A percentile compares a stretch with the other conserved stretches of the same genome.
phyloP scores from a whole-genome alignment of 2,329 filamentous ascomycete species.

The Colletotrichum horii region DNA sequence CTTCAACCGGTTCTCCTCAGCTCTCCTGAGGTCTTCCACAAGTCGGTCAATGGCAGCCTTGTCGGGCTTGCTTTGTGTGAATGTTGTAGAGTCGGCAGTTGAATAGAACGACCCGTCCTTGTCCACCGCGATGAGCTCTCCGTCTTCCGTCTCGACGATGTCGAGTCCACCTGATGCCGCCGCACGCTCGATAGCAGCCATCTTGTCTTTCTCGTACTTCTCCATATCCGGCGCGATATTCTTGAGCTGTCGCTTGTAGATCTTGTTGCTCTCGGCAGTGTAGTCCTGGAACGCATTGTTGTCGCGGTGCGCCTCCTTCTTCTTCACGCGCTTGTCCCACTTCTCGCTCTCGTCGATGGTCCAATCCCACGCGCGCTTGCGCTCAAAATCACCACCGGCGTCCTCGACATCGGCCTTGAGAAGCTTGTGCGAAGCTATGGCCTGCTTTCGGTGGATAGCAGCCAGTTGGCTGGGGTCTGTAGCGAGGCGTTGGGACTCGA shows the following conservation, averaged over 20 bases:
- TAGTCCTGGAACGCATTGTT: slow-evolving; percentile 92
- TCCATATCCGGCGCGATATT: slow-evolving; percentile 80
- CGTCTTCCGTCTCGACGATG: slow-evolving; percentile 93
- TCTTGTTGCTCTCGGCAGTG: slow-evolving; percentile 83
- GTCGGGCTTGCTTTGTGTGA: slow-evolving; percentile 84
- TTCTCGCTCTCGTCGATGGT: slow-evolving; percentile 91
- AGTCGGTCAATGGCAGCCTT: slow-evolving; percentile 87
- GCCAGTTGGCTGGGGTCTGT: slow-evolving; percentile 80
- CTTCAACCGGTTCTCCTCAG: slow-evolving; percentile 85
- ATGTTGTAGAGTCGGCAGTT: slow-evolving; percentile 81
- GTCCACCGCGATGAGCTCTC: slow-evolving; percentile 93
- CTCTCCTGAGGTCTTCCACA: slow-evolving; percentile 84
- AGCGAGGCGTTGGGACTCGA: slow-evolving; percentile 79
- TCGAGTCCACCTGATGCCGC: slow-evolving; percentile 85
- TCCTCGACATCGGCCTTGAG: slow-evolving; percentile 90
- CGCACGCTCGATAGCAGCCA: slow-evolving; percentile 82
- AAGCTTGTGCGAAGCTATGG: slow-evolving; percentile 89
- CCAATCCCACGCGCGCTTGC: slow-evolving; percentile 98
- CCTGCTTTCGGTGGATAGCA: slow-evolving; percentile 82
- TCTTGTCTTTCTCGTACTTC: slow-evolving; percentile 86
- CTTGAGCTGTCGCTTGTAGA: slow-evolving; percentile 89
- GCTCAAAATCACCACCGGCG: slow-evolving; percentile 89
- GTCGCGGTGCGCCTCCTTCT: slow-evolving; percentile 81
- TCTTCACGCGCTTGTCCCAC: slow-evolving; percentile 90
- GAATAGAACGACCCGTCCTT: slow-evolving; percentile 90